Base-by-base conservation (phyloP, 1,284 basidiomycete genomes). In the Apiotrichum brassicae region DNA sequence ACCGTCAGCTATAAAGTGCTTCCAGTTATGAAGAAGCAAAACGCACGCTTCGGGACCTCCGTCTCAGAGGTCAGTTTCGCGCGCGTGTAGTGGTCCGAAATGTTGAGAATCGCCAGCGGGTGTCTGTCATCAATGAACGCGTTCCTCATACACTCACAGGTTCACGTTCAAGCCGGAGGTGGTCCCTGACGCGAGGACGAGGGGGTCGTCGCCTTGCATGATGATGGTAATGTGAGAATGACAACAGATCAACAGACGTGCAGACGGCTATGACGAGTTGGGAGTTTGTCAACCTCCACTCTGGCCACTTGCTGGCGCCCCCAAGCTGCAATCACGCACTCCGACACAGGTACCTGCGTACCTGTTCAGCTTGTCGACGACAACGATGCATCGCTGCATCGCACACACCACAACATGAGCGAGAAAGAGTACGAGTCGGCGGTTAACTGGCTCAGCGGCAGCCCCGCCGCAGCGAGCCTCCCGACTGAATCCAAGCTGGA, bases 21-120 rank as follows among this genome's bases (percentile, higher is more conserved):
- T n/a, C n/a, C n/a, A n/a, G n/a, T n/a, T n/a, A n/a, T n/a, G n/a
- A n/a, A n/a, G n/a, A n/a, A n/a, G n/a, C n/a, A n/a, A 14, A 8
- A 32, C 50, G 40, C 18, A 54, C 52, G 41, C 42, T 46, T 51
- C 4, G 38, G 19, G 14, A 13, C 24, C 16, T 28, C n/a, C 2
- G 12, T 23, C 3, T 14, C 28, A 13, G 33, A 19, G 20, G 22
- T 32, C 19, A 44, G 36, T 26, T 54, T 37, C 56, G 86, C 86
- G 80, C 95, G 82, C 36, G 87, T 95, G 59, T 88, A 79, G 74
- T 97, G 93, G 64, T 98, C 94, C 1, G 92, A 95, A 60, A 98
- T 87, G 73, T 93, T 97, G 57, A 98, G 80, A 66, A 98, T 91
- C 9, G 95, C 90, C 16, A 97, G 79, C 24, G 94, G 94, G 73